Evolutionary conservation across 768 basidiomycete species (phyloP).

Genomic region (Cantharellus anzutake): DNA sequence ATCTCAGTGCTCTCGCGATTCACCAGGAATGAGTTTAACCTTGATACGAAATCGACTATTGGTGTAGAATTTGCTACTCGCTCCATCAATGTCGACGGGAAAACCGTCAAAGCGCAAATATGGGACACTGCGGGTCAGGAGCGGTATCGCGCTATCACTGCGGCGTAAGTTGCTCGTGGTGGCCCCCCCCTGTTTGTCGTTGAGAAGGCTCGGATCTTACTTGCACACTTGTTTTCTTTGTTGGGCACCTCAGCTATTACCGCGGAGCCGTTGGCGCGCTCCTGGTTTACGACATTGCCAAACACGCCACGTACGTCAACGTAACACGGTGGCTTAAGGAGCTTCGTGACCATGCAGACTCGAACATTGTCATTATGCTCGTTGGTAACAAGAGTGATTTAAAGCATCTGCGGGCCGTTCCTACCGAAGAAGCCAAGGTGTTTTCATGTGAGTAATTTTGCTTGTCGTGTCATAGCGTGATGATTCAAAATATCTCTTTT

Average conservation of each 20-base stretch:
- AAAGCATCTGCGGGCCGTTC: conserved; percentile 89
- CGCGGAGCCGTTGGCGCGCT: conserved; percentile 90
- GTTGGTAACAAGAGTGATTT: conserved; percentile 99
- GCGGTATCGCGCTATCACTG: conserved; percentile 31
- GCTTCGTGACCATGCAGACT: conserved; percentile 83
- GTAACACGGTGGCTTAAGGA: conserved; percentile 96
- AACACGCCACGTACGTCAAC: conserved; percentile 85
- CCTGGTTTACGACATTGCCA: conserved; percentile 86
- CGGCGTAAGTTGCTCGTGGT: conserved; percentile 18
- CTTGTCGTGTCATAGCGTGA: background rate
- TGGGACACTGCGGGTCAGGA: conserved; percentile 80
- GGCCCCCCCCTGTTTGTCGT: background rate
- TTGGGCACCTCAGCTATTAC: conserved; percentile 56
- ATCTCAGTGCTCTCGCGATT: conserved; percentile 90
- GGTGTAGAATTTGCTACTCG: conserved; percentile 98
- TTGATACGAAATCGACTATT: conserved; percentile 97
- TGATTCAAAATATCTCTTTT: background rate
- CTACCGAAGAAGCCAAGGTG: conserved; percentile 90
- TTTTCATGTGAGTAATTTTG: conserved; percentile 41
- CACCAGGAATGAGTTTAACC: conserved; percentile 98
- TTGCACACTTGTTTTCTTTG: background rate
- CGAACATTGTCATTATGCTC: conserved; percentile 88
- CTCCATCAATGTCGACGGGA: conserved; percentile 85
- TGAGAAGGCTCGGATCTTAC: background rate
- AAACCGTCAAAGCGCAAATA: conserved; percentile 93